Evolutionary conservation across 495 filamentous ascomycete genomes (phyloP), one percentile per base, ranked within the genome.

Genomic region (Trichocladium uniseriatum): DNA sequence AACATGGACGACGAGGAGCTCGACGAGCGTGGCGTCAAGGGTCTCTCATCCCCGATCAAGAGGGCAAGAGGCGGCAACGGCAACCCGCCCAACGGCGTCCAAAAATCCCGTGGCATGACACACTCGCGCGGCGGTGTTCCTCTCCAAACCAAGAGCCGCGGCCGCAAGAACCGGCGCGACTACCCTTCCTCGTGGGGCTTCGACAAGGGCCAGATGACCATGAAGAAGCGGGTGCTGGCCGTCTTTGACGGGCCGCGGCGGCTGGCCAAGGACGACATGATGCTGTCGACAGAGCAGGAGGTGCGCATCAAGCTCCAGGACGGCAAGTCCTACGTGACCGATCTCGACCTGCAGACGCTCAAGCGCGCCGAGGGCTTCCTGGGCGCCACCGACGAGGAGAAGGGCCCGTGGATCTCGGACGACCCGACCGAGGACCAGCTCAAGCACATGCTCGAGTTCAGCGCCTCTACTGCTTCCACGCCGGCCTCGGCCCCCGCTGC

Each of bases 261-360:
- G 7, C 75, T 99, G 50, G 91, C 85, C 77, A 96, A 96, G 71
- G 94, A 99, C 64, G 94, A 97, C 72, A 95, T 97, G 92, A 92
- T 95, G 89, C 82, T 99, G 35, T 86, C 88, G 58, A 86, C 84
- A 20, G 88, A 95, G 56, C 92, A 89, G 56, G 94, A 99, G 68
- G 89, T 97, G 43, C 88, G 89, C 56, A 68, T 95, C 61, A 80
- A 77, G 66, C 79, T 94, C 16, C 76, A 74, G 22, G 79, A 79
- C 52, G 81, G 80, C 52, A 81, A 80, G 36, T 76, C 78, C 6
- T 96, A 94, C 60, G 80, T 95, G 40, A 96, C 92, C 10, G 94
- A 99, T 59, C 76, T 99, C 39, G 94, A 99, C 60, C 78, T 95
- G 35, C 80, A 90, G 73, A 94, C 90, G 2, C 62, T 97, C 69